Evolutionary conservation across 371 early-diverging fungal species (phyloP).

Genomic region (Actinomortierella ambigua): DNA sequence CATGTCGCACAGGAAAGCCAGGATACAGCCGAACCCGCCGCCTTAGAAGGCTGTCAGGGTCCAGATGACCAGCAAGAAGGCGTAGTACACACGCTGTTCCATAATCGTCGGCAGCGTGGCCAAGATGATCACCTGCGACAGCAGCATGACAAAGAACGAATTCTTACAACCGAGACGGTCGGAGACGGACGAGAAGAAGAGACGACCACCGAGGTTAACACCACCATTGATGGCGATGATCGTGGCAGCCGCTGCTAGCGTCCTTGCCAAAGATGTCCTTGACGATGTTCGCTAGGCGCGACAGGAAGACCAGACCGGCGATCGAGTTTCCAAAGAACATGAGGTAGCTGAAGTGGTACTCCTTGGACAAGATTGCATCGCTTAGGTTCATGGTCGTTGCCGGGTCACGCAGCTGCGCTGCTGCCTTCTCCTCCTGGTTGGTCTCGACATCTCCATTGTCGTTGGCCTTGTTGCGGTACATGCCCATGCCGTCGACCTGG

Average conservation of each 20-base stretch:
- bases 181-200: constrained; percentile 56
- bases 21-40: constrained; percentile 72
- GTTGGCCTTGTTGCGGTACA: constrained; percentile 51
- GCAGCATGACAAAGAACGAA: constrained; percentile 55
- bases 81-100: constrained; percentile 49
- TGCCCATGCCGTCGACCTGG: constrained; percentile 58
- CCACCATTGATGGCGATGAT: constrained; percentile 68
- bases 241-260: constrained; percentile 48
- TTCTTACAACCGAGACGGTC: constrained; percentile 65
- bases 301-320: constrained; percentile 64
- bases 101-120: constrained; percentile 56
- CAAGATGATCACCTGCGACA: constrained; percentile 53
- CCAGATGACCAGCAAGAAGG: constrained; percentile 55
- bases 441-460: constrained; percentile 17
- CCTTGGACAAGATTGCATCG: constrained; percentile 54
- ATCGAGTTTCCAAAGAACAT: constrained; percentile 62
- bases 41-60: constrained; percentile 59
- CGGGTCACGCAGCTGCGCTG: constrained; percentile 14
- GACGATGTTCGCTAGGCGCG: constrained; percentile 64
- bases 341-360: constrained; percentile 61
- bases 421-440: constrained; percentile 13
- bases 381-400: constrained; percentile 48
- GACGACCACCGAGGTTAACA: constrained; percentile 65
- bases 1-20: constrained; percentile 73
- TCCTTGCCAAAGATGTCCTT: constrained; percentile 52